These are phyloP conservation scores for Lyophyllum decastes DNA, from an alignment of 768 basidiomycete genomes.

Conservation along the genomic window DNA sequence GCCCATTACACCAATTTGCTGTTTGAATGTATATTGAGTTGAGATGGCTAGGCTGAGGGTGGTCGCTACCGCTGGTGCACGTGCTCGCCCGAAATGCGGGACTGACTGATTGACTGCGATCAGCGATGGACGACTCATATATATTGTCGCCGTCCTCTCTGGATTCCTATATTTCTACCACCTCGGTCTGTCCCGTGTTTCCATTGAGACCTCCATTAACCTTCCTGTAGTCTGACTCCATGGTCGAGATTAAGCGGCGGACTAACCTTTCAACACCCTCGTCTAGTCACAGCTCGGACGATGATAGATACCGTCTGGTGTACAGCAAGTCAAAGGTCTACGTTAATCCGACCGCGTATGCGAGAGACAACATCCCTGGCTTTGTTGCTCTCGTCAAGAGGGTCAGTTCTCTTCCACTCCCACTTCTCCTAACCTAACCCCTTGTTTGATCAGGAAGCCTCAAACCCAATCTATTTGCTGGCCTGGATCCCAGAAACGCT, in stretches of 20 bases:
- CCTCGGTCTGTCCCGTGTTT: constrained; percentile 40
- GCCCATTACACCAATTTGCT: constrained; percentile 6
- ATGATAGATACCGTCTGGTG: constrained; percentile 73
- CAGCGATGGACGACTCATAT: constrained; percentile 19
- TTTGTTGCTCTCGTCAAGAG: constrained; percentile 91
- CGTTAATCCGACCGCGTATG: constrained; percentile 90
- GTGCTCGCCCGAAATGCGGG: constrained; percentile 6
- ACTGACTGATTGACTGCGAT: constrained; percentile 12
- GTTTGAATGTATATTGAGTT: neutral
- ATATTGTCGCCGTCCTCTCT: constrained; percentile 32
- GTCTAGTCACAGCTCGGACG: constrained; percentile 31
- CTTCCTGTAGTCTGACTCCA: constrained; percentile 49
- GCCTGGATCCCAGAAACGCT: constrained; percentile 94
- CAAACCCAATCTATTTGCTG: constrained; percentile 76
- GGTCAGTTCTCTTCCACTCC: constrained; percentile 42
- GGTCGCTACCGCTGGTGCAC: neutral
- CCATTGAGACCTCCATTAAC: neutral
- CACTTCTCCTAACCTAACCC: neutral
- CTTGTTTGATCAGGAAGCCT: constrained; percentile 55
- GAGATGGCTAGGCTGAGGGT: neutral
- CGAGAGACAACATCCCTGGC: constrained; percentile 91
- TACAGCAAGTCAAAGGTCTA: constrained; percentile 96
- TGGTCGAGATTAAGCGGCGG: constrained; percentile 73
- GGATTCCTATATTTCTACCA: constrained; percentile 47
- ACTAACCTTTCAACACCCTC: constrained; percentile 26